Percentiles rank a stretch among this genome's conserved stretches.
Evolutionary conservation across 106 monocot genomes (phyloP).

Genomic region (Triglochin maritima): DNA sequence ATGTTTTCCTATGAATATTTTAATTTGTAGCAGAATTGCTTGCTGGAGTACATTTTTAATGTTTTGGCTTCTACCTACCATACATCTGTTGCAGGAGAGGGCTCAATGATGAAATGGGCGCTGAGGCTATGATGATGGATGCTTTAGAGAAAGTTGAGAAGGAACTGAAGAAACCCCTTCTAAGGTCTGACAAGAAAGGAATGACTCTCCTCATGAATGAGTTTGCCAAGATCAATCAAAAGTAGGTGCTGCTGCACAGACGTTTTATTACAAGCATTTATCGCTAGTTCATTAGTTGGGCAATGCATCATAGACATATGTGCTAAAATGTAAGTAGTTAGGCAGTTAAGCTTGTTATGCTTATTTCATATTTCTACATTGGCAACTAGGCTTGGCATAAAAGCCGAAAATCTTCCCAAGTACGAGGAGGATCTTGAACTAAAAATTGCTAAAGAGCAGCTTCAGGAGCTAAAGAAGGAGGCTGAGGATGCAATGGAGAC

Average conservation of each 20-base stretch:
- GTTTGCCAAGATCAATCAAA: conserved; percentile 84
- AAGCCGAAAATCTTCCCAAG: conserved; percentile 78
- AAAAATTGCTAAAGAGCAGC: conserved; percentile 68
- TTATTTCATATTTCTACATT: not conserved
- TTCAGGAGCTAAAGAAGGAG: conserved; percentile 66
- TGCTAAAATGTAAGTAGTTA: no score
- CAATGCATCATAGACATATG: no score
- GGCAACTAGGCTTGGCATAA: conserved; percentile 65
- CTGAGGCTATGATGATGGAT: conserved; percentile 86
- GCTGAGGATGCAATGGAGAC: conserved; percentile 84
- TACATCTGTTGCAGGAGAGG: conserved; percentile 37
- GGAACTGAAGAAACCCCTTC: conserved; percentile 87
- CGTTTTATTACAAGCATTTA: no score
- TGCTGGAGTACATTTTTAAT: no score
- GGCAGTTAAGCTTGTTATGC: no score
- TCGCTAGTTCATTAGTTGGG: no score
- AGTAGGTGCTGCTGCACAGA: conserved; percentile 31
- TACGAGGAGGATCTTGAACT: conserved; percentile 68
- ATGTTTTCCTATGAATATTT: no score
- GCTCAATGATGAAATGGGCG: conserved; percentile 67
- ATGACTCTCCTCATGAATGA: conserved; percentile 75
- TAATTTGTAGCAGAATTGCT: no score
- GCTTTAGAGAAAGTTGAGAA: conserved; percentile 90
- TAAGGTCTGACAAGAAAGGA: conserved; percentile 94
- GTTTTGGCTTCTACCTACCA: no score